Evolutionary conservation across 2,329 filamentous ascomycete genomes (phyloP), one percentile per base, ranked within the genome.

Genomic region (Alternaria arbusti): DNA sequence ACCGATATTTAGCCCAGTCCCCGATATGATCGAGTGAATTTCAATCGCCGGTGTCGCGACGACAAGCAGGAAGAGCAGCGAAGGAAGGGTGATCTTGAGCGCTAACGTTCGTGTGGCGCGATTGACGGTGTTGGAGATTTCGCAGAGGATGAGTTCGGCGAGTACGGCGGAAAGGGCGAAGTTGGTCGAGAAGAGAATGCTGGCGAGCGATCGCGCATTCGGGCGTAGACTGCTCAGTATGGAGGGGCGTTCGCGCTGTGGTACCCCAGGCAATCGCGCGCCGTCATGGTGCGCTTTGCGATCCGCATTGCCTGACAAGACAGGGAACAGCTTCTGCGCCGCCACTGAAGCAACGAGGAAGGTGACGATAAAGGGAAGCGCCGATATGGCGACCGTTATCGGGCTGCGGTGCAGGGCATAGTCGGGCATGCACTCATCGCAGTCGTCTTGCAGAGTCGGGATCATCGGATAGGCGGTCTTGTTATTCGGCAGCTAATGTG

Each of bases 61-160:
- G 26, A 96, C 86, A 25, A 96, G 86, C 65, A 94, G 81, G 43
- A 93, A 85, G 26, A 96, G 81, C 45, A 97, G 82, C 20, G 88
- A 87, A 7, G 90, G 88, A 25, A 96, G 87, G 0, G 90, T 93
- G 28, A 90, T 80, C 60, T 88, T 85, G 69, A 96, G 83, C 22
- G 90, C 92, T 26, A 91, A 76, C 22, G 86, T 87, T 63, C 93
- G 85, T 12, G 91, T 92, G 30, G 84, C 83, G 7, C 89, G 85
- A 67, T 90, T 86, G n/a, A 93, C 85, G 6, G 91, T 85, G 73
- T 93, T 92, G 25, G 91, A 89, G 46, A 97, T 92, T 80, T 97
- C 93, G 71, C 92, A 93, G 9, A 97, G 85, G 49, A 97, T 91
- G 69, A 97, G 82, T 79, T 94, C 90, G 3, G 89, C 92, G 49